A percentile compares a stretch with the other conserved stretches of the same genome.
Evolutionary conservation across 768 basidiomycete species (phyloP).

Genomic region (Lactarius psammicola): DNA sequence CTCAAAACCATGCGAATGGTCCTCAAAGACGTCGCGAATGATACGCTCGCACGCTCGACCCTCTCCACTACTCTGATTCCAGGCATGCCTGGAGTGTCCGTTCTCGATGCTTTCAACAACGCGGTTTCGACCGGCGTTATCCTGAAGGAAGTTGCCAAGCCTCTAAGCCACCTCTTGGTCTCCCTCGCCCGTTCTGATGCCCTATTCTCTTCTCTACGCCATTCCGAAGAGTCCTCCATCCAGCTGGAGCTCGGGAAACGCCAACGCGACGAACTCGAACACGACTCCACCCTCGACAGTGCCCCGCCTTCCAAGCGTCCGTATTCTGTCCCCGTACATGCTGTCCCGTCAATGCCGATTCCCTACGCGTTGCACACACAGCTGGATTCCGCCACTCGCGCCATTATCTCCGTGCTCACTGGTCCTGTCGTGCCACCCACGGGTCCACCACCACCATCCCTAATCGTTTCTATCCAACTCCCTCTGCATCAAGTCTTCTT

Average conservation of each 20-base stretch:
- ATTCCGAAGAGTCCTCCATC: slow-evolving; percentile 59
- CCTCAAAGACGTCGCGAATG: slow-evolving; percentile 54
- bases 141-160: slow-evolving; percentile 51
- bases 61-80: slow-evolving; percentile 55
- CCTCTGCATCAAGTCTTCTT: slow-evolving; percentile 76
- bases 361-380: slow-evolving; percentile 49
- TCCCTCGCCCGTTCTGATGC: slow-evolving; percentile 61
- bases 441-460: slow-evolving; percentile 47
- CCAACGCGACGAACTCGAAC: slow-evolving; percentile 52
- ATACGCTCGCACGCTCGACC: slow-evolving; percentile 53
- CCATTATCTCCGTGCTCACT: slow-evolving; percentile 51
- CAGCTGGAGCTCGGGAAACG: slow-evolving; percentile 74
- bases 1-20: slow-evolving; percentile 66
- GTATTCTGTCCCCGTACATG: slow-evolving; percentile 28
- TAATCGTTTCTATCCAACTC: slow-evolving; percentile 69
- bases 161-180: slow-evolving; percentile 61
- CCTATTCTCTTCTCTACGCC: slow-evolving; percentile 63
- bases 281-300: slow-evolving; percentile 35
- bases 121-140: slow-evolving; percentile 50
- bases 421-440: slow-evolving; percentile 1
- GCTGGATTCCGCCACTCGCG: slow-evolving; percentile 58
- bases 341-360: slow-evolving; percentile 30
- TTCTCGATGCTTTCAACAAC: slow-evolving; percentile 55
- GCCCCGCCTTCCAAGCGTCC: slow-evolving; percentile 33
- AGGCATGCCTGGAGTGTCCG: slow-evolving; percentile 45